These are phyloP conservation scores for Thamnidium elegans DNA, from an alignment of 192 early-diverging fungal species.

Conservation along the genomic window DNA sequence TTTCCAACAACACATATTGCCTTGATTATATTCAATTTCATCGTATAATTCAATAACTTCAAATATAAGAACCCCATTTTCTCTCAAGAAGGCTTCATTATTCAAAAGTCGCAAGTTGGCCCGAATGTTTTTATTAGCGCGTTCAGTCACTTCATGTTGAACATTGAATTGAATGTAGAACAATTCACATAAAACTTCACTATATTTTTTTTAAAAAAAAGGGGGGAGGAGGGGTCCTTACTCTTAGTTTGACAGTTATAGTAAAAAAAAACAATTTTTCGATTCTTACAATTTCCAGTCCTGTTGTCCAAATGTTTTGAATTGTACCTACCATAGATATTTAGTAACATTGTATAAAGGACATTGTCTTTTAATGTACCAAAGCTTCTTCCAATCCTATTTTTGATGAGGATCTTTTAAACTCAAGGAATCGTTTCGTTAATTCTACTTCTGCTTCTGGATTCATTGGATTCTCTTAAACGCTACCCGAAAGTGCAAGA, in stretches of 20 bases:
- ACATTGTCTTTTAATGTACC: not conserved
- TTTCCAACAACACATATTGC: not conserved
- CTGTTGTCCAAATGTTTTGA: slow-evolving; percentile 2
- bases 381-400: slow-evolving; percentile 14
- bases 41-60: slow-evolving; percentile 15
- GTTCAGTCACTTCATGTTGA: slow-evolving; percentile 2
- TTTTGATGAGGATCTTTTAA: slow-evolving; percentile 3
- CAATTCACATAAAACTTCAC: slow-evolving; percentile 9
- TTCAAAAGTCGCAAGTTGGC: not conserved
- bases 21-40: slow-evolving; percentile 7
- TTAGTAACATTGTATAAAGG: not conserved
- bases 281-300: slow-evolving; percentile 13
- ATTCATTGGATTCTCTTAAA: not conserved
- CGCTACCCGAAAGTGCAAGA: too few relatives aligned
- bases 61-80: not conserved
- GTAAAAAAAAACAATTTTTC: not conserved
- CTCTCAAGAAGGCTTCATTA: slow-evolving; percentile 4
- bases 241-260: not conserved
- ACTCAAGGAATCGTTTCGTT: slow-evolving; percentile 3
- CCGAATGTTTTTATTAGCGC: not conserved
- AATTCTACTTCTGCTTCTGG: not conserved
- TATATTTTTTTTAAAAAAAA: not conserved
- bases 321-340: slow-evolving; percentile 1
- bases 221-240: not conserved
- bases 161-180: slow-evolving; percentile 3